These are phyloP conservation scores for Neonectria hederae DNA, from an alignment of 2,329 filamentous ascomycete species.

Conservation along the genomic window DNA sequence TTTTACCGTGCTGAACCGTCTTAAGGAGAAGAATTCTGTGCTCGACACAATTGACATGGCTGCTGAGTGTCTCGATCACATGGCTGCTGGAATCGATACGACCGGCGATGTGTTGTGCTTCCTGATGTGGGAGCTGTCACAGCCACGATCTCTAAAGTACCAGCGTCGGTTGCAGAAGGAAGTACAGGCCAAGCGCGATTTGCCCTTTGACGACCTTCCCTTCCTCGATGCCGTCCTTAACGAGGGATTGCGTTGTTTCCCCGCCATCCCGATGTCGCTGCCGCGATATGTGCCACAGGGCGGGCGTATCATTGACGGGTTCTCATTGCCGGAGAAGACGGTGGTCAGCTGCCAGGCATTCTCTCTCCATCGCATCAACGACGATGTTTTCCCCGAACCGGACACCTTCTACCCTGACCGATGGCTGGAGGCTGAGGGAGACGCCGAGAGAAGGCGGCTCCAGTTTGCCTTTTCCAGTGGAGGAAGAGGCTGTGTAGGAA, in stretches of 20 bases:
- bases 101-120: slow-evolving; percentile 76
- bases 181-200: slow-evolving; percentile 52
- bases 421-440: slow-evolving; percentile 80
- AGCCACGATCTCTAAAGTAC: slow-evolving; percentile 60
- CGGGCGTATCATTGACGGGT: slow-evolving; percentile 65
- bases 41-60: slow-evolving; percentile 66
- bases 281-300: slow-evolving; percentile 66
- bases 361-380: slow-evolving; percentile 67
- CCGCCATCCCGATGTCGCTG: slow-evolving; percentile 74
- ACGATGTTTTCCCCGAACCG: slow-evolving; percentile 78
- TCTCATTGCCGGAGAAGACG: slow-evolving; percentile 61
- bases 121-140: slow-evolving; percentile 76
- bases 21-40: slow-evolving; percentile 59
- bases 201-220: slow-evolving; percentile 59
- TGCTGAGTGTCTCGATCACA: slow-evolving; percentile 76
- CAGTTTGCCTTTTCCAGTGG: slow-evolving; percentile 75
- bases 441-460: slow-evolving; percentile 71
- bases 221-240: slow-evolving; percentile 72
- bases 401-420: slow-evolving; percentile 82
- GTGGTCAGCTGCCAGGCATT: slow-evolving; percentile 70
- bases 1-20: slow-evolving; percentile 68
- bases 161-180: slow-evolving; percentile 65
- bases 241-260: slow-evolving; percentile 70
- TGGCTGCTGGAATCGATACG: slow-evolving; percentile 77
- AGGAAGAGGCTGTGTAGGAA: slow-evolving; percentile 72